Percentiles rank a stretch among this genome's conserved stretches.
Evolutionary conservation across 176 grass and related monocot species (phyloP).

Genomic region (Raddia distichophylla): DNA sequence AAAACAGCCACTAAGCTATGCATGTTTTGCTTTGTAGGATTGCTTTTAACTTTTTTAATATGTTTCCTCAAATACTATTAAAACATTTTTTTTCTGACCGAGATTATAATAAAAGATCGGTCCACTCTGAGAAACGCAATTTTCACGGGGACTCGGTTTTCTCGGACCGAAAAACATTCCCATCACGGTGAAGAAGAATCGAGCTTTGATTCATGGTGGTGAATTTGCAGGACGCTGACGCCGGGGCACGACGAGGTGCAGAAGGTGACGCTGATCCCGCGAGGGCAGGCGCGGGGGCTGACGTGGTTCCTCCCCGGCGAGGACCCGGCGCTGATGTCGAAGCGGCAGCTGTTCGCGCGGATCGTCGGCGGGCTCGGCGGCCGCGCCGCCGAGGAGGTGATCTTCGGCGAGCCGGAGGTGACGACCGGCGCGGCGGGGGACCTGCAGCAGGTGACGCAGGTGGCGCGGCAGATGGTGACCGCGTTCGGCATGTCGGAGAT

Average conservation of each 20-base stretch:
- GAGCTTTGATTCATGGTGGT: no score
- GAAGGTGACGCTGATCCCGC: constrained; percentile 80
- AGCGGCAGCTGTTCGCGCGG: constrained; percentile 74
- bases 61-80: no score
- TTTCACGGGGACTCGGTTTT: no score
- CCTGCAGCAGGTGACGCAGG: constrained; percentile 84
- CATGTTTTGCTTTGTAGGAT: no score
- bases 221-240: constrained; percentile 59
- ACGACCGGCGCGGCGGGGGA: constrained; percentile 86
- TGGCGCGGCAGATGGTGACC: constrained; percentile 78
- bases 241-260: constrained; percentile 79
- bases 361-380: constrained; percentile 83
- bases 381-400: constrained; percentile 76
- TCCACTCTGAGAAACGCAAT: no score
- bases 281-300: constrained; percentile 66
- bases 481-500: constrained; percentile 88
- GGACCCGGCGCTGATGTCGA: constrained; percentile 65
- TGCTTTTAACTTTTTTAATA: no score
- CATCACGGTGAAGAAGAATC: background rate
- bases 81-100: no score
- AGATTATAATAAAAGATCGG: no score
- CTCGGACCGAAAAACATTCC: no score
- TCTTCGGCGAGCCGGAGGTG: constrained; percentile 79
- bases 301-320: constrained; percentile 80
- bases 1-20: no score